Evolutionary conservation across 257 asterid genomes (phyloP), one percentile per base, ranked within the genome.

Genomic region (Ophiorrhiza pumila): DNA sequence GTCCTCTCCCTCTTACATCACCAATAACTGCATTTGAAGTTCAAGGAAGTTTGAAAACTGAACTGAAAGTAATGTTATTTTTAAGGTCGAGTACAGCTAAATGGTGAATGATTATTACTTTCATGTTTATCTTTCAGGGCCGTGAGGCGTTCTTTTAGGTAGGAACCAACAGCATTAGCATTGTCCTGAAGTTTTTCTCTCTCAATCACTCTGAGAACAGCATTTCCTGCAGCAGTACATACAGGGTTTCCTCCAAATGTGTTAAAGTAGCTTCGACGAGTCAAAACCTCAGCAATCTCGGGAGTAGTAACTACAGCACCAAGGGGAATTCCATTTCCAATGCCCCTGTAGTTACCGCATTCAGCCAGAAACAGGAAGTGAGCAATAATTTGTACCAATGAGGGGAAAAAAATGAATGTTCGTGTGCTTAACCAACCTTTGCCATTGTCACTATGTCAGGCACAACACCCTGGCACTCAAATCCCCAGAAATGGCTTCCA

Each of bases 371-470:
- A 23, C 35, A 45, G 10, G n/a, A 32, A 17, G 14, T 18, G 42
- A 13, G 23, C 34, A 29, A 70, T 15, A 71, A 46, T n/a, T 32
- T 69, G 49, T 2, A 57, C 25, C 31, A 41, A 17, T 55, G 31
- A 1, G 18, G 31, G 5, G 23, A 1, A 13, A 0, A 17, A 34
- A 45, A 1, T 29, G 29, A 52, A 35, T 23, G 50, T 31, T 72
- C n/a, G 12, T 42, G 13, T 22, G 1, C 22, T 47, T 29, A 23
- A 18, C 9, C 39, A 39, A 89, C 96, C 96, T 90, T 90, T 34
- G 96, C 96, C 95, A 90, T 86, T 18, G 95, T 90, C 27, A 90
- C 96, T 35, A 90, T 90, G 71, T 90, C 95, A 20, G 96, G 96
- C 65, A 90, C 91, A 20, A 90, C 90, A 0, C 84, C 96, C 25